Conservation (phyloP, 495 filamentous ascomycete genomes). For the Xylona heveae region DNA sequence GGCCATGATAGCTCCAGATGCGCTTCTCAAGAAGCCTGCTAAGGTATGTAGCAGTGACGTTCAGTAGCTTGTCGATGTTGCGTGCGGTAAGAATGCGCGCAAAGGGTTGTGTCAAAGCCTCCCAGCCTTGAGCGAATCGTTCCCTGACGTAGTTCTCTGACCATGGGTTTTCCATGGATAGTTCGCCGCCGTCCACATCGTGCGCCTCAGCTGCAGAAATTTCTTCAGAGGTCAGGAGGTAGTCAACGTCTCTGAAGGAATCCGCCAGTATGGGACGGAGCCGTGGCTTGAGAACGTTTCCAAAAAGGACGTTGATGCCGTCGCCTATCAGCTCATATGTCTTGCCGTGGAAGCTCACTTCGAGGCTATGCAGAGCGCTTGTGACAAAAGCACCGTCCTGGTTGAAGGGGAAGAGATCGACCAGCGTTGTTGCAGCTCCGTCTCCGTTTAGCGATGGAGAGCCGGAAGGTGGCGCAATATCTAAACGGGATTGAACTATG, state of each 20-base stretch:
- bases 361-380: conserved; percentile 43
- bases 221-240: conserved; percentile 31
- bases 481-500: conserved; percentile 50
- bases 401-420: conserved; percentile 54
- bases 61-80: conserved; percentile 49
- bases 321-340: conserved; percentile 63
- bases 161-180: conserved; percentile 25
- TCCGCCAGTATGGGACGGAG: conserved; percentile 71
- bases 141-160: too few species aligned
- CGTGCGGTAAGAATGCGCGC: conserved; percentile 61
- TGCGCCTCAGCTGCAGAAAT: conserved; percentile 27
- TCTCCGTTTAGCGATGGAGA: neutral
- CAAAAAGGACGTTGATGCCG: conserved; percentile 64
- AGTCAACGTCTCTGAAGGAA: conserved; percentile 81
- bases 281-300: conserved; percentile 68
- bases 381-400: conserved; percentile 47
- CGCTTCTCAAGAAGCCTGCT: conserved; percentile 69
- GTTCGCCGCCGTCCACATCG: conserved; percentile 16
- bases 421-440: conserved; percentile 19
- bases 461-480: too few species aligned
- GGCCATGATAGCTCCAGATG: conserved; percentile 64
- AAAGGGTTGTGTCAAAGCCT: conserved; percentile 60
- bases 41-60: conserved; percentile 50
- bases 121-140: conserved; percentile 65
- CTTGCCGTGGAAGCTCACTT: conserved; percentile 50